phyloP scores from a whole-genome alignment of 2,329 filamentous ascomycete species.

The Sordariomycetes sp. region DNA sequence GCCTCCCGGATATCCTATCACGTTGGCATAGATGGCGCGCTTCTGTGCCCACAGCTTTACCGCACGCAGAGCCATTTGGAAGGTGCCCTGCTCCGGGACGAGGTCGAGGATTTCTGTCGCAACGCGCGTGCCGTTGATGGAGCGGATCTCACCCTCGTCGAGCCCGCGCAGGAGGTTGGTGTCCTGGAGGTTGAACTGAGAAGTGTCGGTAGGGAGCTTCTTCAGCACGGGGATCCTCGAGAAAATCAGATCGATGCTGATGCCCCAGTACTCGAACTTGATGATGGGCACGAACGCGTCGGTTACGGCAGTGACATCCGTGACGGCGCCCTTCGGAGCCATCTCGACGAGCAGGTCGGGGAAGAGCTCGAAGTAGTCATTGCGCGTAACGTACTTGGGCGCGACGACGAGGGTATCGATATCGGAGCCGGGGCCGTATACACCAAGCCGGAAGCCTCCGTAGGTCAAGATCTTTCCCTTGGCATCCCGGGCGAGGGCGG shows the following conservation, averaged over 20 bases:
- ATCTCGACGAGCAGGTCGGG: constrained; percentile 69
- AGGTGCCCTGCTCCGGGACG: constrained; percentile 82
- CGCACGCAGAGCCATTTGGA: constrained; percentile 77
- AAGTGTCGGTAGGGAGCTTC: constrained; percentile 51
- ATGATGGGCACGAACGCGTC: constrained; percentile 96
- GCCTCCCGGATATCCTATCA: constrained; percentile 92
- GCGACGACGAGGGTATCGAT: constrained; percentile 93
- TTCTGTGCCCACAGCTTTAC: constrained; percentile 96
- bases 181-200: constrained; percentile 67
- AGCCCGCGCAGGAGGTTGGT: constrained; percentile 76
- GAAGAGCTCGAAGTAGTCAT: constrained; percentile 88
- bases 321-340: constrained; percentile 68
- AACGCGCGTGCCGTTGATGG: constrained; percentile 87
- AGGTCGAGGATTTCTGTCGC: constrained; percentile 84
- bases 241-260: constrained; percentile 93
- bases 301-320: constrained; percentile 73
- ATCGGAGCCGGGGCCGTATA: constrained; percentile 91
- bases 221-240: constrained; percentile 61
- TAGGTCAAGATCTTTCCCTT: constrained; percentile 93
- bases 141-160: constrained; percentile 77
- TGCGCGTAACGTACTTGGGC: constrained; percentile 76
- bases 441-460: constrained; percentile 88
- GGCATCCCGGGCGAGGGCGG: constrained; percentile 66
- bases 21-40: constrained; percentile 88
- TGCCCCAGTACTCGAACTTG: constrained; percentile 83